Base-by-base conservation (phyloP, 306 rosid species). In the Nissolia schottii region DNA sequence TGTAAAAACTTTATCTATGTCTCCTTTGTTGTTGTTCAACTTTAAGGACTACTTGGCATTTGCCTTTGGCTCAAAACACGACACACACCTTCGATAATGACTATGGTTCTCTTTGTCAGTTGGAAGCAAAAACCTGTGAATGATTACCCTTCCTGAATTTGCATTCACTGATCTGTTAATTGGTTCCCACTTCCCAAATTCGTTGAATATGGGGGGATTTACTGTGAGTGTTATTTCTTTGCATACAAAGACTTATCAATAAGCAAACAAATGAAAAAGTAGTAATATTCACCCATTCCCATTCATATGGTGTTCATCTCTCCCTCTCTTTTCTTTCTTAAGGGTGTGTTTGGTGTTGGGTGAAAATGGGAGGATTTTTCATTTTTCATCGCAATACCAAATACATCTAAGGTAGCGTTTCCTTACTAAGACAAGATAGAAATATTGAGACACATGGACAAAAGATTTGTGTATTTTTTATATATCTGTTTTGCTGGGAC, bases 11-110 rank as follows among this genome's bases (percentile, higher is more conserved):
- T 32, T 50, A 7, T 29, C 0, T 6, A 3, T 12, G 63, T 35
- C 23, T 22, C 18, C 27, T 9, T 37, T 37, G 1, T 23, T 7
- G 54, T 1, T 38, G 4, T 25, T 56, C 29, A 23, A 38, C 56
- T 25, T 32, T 53, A 9, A 32, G 34, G 45, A 54, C 53, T 51
- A 9, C 25, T 4, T 63, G 51, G 18, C 45, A 9, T 43, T 4
- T 63, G 51, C 28, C 45, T 18, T 34, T 50, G 31, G 19, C 73
- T 67, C 46, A 2, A 38, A 70, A 71, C 75, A n/a, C n/a, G n/a
- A n/a, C 24, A 13, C 35, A 23, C 14, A n/a, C 54, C 22, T 23
- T 40, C 27, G 40, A 25, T 29, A 67, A 67, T 67, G 60, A 18
- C 29, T 16, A 31, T 29, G 20, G 32, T 67, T 31, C 59, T 46